Base-by-base conservation (phyloP, 257 asterid species). In the Solanum appendiculatum region DNA sequence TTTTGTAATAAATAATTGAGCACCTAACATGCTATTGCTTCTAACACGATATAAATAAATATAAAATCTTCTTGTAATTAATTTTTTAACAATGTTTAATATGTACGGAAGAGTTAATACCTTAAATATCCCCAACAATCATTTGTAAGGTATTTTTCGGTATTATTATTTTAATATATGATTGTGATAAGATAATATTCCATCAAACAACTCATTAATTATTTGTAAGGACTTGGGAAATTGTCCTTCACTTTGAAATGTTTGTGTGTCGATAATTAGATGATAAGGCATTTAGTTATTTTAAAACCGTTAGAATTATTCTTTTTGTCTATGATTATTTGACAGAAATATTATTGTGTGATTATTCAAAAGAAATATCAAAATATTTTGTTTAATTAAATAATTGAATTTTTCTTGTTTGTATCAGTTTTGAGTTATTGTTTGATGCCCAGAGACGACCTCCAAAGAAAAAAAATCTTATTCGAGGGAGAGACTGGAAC, bases 21-120 rank as follows among this genome's bases (percentile, higher is more conserved):
- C 66, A 46, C 85, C 85, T 80, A 80, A 80, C 68, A 10, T 46
- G 60, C 20, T 44, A 16, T 80, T 80, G 85, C 85, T 29, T 27
- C 7, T 29, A 31, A 15, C 37, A 8, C 7, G 14, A 27, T 77
- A 25, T 40, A 42, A 77, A 42, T 77, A 40, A 20, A 20, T 20
- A 56, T 42, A 15, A 77, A 14, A 25, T 27, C n/a, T 42, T 42
- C 14, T 46, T 10, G 8, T 16, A 33, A 70, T 16, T 33, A 8
- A 0, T 70, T 20, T 73, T 73, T 37, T 21, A 42, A 25, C 33
- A 27, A 46, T 2, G 84, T 42, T 42, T 42, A 72, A 10, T 36
- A 14, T 12, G 54, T 74, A 74, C 51, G 51, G 82, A 37, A 23
- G 23, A 37, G 21, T 2, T 16, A 80, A 80, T 15, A 29, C 63